These are phyloP conservation scores for Punica granatum DNA, from an alignment of 345 rosid species.

Conservation along the genomic window DNA sequence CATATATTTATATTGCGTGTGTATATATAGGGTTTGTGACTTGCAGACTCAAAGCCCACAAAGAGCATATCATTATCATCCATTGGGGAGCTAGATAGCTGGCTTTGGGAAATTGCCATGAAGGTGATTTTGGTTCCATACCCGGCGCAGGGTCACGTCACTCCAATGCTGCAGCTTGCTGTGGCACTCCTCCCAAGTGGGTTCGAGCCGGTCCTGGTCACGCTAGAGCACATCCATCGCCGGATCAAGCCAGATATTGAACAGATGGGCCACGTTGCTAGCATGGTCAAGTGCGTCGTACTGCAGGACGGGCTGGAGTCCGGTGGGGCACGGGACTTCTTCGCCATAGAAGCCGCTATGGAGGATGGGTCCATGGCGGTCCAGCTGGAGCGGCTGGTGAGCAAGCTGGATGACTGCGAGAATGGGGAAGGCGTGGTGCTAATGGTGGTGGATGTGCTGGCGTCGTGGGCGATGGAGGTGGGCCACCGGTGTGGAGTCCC, in stretches of 20 bases:
- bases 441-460: constrained; percentile 63
- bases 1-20: neutral
- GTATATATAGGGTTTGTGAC: neutral
- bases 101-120: constrained; percentile 9
- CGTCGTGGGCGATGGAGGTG: constrained; percentile 58
- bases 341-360: constrained; percentile 51
- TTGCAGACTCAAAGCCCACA: neutral
- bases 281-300: constrained; percentile 22
- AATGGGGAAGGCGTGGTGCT: constrained; percentile 31
- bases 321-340: constrained; percentile 39
- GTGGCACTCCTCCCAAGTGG: constrained; percentile 32
- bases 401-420: neutral
- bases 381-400: constrained; percentile 42
- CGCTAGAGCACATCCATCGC: constrained; percentile 49
- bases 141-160: constrained; percentile 81
- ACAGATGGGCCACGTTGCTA: too few relatives aligned
- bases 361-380: constrained; percentile 44
- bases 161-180: constrained; percentile 65
- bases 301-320: constrained; percentile 38
- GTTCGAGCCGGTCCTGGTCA: constrained; percentile 41
- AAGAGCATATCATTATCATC: neutral
- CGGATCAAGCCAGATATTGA: constrained; percentile 14
- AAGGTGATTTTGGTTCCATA: constrained; percentile 61
- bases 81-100: neutral
- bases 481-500: constrained; percentile 45